Base-by-base conservation (phyloP, 2,329 filamentous ascomycete species). In the Colletotrichum incanum region DNA sequence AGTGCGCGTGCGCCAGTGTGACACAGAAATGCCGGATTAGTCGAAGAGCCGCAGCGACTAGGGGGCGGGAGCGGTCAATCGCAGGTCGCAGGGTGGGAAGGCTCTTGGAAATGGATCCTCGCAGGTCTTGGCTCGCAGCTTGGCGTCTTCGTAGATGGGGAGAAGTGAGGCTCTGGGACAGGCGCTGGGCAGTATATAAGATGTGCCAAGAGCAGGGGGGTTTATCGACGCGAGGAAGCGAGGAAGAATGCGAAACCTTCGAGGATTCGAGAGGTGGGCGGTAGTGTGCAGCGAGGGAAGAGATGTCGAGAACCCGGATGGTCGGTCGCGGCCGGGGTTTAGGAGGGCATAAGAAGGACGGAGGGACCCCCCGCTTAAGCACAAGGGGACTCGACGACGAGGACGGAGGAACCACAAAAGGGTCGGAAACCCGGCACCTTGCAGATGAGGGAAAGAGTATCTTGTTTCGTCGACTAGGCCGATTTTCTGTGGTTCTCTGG, bases 101-200 rank as follows among this genome's bases (percentile, higher is more conserved):
- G 34, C 39, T 49, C 23, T 31, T 41, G 59, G 23, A 26, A 56
- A 70, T 65, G 60, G 60, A 43, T 56, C 54, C 60, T 65, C 37
- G 52, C 31, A 43, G 18, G 70, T 70, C 70, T 72, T 59, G 70
- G 70, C 59, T 72, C 41, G 60, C 70, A 60, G 70, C 70, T 70
- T 70, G 70, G 70, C 70, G 70, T 72, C 70, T 70, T 69, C 60
- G 54, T 64, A 60, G 12, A 59, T 20, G 23, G 18, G 34, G 47
- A 45, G 26, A 11, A 39, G 18, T 54, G 39, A 63, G 65, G 59
- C 65, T 64, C 54, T 8, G 8, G 45, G 45, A 60, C 52, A 62
- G 69, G 59, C 37, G 28, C 26, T 31, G 59, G 59, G 60, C 52
- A 47, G 65, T 65, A 69, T 72, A 72, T 72, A 72, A 65, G 62